Evolutionary conservation across 176 grass and related monocot genomes (phyloP).

Genomic region (Musa itinerans): DNA sequence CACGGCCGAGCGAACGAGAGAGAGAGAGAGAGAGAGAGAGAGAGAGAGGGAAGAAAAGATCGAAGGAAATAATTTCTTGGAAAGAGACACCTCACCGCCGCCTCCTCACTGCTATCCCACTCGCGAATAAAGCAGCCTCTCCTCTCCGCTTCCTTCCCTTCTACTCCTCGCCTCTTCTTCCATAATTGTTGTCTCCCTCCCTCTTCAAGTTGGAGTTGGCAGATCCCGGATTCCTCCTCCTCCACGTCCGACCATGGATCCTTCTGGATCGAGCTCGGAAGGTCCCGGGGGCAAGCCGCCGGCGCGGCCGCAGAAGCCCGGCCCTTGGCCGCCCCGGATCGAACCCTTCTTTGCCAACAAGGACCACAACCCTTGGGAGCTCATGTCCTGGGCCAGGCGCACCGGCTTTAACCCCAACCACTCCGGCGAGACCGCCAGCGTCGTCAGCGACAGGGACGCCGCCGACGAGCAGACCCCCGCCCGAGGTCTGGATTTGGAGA

Average conservation of each 20-base stretch:
- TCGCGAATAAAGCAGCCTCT: neutral
- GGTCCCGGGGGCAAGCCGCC: neutral
- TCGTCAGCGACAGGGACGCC: constrained; percentile 7
- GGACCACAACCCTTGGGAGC: constrained; percentile 77
- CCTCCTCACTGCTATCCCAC: neutral
- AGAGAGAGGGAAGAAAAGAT: neutral
- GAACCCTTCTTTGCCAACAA: constrained; percentile 56
- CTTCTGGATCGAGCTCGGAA: constrained; percentile 27
- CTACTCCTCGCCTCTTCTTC: neutral
- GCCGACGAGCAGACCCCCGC: constrained; percentile 4
- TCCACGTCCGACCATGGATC: neutral
- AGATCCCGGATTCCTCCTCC: no score
- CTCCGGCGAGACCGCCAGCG: constrained; percentile 53
- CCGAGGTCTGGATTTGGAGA: constrained; percentile 32
- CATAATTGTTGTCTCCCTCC: neutral
- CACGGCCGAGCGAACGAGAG: neutral
- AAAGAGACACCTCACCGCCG: neutral
- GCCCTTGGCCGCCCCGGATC: constrained; percentile 35
- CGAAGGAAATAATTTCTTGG: neutral
- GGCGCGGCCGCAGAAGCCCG: constrained; percentile 7
- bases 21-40: neutral
- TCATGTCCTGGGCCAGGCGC: constrained; percentile 82
- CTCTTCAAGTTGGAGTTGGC: neutral
- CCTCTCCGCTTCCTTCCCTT: constrained; percentile 2
- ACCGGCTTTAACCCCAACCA: constrained; percentile 62